phyloP scores from a whole-genome alignment of 2,329 filamentous ascomycete genomes.

The Penicillium occitanis region DNA sequence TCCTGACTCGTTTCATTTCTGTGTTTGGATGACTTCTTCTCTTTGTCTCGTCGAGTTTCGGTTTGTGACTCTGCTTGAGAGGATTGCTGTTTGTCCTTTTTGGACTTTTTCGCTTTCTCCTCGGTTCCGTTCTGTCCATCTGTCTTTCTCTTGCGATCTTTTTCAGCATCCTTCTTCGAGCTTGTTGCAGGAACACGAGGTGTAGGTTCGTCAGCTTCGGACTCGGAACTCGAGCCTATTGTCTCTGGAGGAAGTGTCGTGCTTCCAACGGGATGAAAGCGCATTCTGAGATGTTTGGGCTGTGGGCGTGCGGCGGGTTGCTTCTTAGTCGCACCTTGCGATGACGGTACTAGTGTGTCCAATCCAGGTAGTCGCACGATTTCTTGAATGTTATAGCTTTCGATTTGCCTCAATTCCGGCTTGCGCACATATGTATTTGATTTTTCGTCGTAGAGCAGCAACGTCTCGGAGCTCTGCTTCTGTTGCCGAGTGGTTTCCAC shows the following conservation, averaged over 20 bases:
- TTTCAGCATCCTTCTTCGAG: slow-evolving; percentile 40
- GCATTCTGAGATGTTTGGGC: slow-evolving; percentile 47
- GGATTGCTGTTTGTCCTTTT: slow-evolving; percentile 28
- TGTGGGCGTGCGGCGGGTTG: slow-evolving; percentile 36
- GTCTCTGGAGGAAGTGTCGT: slow-evolving; percentile 34
- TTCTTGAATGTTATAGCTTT: slow-evolving; percentile 40
- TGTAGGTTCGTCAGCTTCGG: slow-evolving; percentile 36
- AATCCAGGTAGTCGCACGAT: slow-evolving; percentile 35
- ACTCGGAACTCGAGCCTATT: slow-evolving; percentile 39
- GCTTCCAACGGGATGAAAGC: slow-evolving; percentile 46
- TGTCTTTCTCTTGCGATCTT: slow-evolving; percentile 42
- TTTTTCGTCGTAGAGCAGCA: slow-evolving; percentile 40
- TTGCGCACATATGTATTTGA: slow-evolving; percentile 35
- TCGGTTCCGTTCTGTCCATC: slow-evolving; percentile 31
- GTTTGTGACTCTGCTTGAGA: slow-evolving; percentile 27
- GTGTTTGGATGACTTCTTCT: slow-evolving; percentile 37
- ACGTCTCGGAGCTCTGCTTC: slow-evolving; percentile 31
- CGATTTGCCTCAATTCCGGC: slow-evolving; percentile 29
- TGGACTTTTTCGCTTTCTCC: slow-evolving; percentile 39
- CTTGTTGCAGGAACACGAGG: slow-evolving; percentile 31
- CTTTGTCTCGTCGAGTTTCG: slow-evolving; percentile 30
- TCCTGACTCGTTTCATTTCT: slow-evolving; percentile 38
- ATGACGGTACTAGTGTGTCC: slow-evolving; percentile 24
- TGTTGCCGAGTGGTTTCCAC: slow-evolving; percentile 35
- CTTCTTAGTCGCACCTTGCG: slow-evolving; percentile 32